Evolutionary conservation across 305 asterid genomes (phyloP), one percentile per base, ranked within the genome.

Genomic region (Solanum hybrid): DNA sequence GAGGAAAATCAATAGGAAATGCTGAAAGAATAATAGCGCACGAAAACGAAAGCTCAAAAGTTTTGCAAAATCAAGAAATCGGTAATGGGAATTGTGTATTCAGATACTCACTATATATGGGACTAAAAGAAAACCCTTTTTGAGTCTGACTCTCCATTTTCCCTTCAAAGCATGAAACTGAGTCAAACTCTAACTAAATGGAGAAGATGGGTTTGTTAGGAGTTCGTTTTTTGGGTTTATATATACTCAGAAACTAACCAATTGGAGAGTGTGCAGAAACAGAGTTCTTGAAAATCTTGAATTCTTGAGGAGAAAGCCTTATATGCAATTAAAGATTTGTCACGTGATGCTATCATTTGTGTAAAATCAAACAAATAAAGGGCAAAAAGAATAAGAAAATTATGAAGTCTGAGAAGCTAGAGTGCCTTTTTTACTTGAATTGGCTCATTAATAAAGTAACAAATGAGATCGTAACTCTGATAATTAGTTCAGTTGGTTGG

Each of bases 281-380:
- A 22, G 88, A 65, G 31, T 57, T 85, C 75, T 51, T 75, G 89
- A 91, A 27, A 29, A 79, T 85, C 84, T 85, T 92, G 91, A 90
- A 83, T 83, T 83, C 73, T 83, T 10, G 73, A 41, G 90, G 51
- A 91, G 93, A 90, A 90, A 93, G 93, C 91, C 12, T 9, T 37
- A 37, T 9, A 94, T 93, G 96, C 96, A 92, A 93, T 93, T 93
- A 92, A 93, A 93, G 91, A 91, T 91, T 92, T 72, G 72, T 90
- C 94, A 89, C 91, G 91, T 90, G 84, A 11, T 77, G 10, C 51
- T 75, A 15, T 24, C 14, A 86, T 87, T 68, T 87, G 4, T 27
- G 87, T 0, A 31, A 31, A 31, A 31, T 10, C 17, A 51, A 1
- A 51, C 41, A 45, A 57, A 39, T 2, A 41, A 5, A 27, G 17